A percentile compares a stretch with the other conserved stretches of the same genome.
Evolutionary conservation across 345 rosid genomes (phyloP).

Genomic region (Lenwebbia sp.): DNA sequence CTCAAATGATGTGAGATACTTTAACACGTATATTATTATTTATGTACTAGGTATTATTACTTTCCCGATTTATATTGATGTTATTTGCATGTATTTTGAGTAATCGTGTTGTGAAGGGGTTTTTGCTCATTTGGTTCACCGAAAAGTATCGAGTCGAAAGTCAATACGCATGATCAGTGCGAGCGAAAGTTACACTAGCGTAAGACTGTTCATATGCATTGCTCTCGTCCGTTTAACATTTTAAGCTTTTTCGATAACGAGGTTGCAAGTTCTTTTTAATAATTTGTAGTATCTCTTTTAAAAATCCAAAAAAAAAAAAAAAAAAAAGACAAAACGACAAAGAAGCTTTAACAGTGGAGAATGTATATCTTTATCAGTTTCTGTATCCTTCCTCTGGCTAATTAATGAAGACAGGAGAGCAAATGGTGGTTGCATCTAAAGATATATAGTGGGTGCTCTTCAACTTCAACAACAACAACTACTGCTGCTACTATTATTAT

Average conservation of each 20-base stretch:
- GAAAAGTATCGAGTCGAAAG: background rate
- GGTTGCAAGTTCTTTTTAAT: background rate
- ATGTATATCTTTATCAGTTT: conserved; percentile 3
- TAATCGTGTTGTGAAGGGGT: fast-evolving
- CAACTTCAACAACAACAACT: background rate
- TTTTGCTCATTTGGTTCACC: background rate
- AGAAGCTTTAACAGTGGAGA: background rate
- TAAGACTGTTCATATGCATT: background rate
- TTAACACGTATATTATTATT: background rate
- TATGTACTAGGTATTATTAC: background rate
- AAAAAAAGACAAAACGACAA: background rate
- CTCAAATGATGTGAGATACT: background rate
- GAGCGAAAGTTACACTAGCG: background rate
- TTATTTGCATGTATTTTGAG: background rate
- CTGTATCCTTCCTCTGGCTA: background rate
- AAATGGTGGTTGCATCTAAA: background rate
- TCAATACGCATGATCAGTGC: fast-evolving
- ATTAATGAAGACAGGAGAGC: conserved; percentile 2
- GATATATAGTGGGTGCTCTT: background rate
- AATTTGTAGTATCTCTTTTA: background rate
- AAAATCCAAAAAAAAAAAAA: background rate
- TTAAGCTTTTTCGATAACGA: background rate
- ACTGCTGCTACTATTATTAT: background rate
- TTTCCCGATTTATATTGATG: background rate
- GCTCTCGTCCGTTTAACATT: background rate